Conservation (phyloP, 1,139 yeast species). For the Geotrichum siamense region DNA sequence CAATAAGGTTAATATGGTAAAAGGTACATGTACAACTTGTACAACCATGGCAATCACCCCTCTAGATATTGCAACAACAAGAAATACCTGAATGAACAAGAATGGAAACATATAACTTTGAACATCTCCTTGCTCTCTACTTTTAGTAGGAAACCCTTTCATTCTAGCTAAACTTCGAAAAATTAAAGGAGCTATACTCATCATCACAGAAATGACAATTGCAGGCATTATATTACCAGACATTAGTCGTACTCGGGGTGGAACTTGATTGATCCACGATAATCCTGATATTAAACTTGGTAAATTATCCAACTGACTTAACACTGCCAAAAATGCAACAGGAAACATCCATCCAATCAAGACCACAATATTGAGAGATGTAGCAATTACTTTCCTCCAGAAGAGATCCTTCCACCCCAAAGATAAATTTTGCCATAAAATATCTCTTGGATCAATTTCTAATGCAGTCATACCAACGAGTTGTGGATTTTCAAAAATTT, state of each 20-base stretch:
- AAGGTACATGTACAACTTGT: conserved; percentile 61
- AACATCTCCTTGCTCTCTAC: conserved; percentile 60
- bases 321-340: conserved; percentile 73
- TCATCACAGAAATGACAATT: conserved; percentile 54
- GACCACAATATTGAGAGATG: conserved; percentile 47
- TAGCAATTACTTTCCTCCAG: conserved; percentile 40
- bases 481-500: conserved; percentile 21
- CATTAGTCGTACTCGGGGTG: conserved; percentile 50
- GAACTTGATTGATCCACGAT: conserved; percentile 56
- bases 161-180: conserved; percentile 60
- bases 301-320: conserved; percentile 65
- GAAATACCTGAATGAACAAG: conserved; percentile 69
- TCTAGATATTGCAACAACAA: conserved; percentile 80
- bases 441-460: conserved; percentile 28
- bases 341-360: conserved; percentile 81
- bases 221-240: conserved; percentile 76
- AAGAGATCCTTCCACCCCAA: conserved; percentile 15
- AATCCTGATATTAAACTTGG: conserved; percentile 55
- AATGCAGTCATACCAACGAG: conserved; percentile 18
- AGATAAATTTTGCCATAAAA: conserved; percentile 30
- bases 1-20: conserved; percentile 59
- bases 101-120: conserved; percentile 71
- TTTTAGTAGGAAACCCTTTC: conserved; percentile 59
- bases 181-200: conserved; percentile 65
- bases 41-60: conserved; percentile 64